These are phyloP conservation scores for Dentipellis fragilis DNA, from an alignment of 768 basidiomycete genomes.

Conservation along the genomic window DNA sequence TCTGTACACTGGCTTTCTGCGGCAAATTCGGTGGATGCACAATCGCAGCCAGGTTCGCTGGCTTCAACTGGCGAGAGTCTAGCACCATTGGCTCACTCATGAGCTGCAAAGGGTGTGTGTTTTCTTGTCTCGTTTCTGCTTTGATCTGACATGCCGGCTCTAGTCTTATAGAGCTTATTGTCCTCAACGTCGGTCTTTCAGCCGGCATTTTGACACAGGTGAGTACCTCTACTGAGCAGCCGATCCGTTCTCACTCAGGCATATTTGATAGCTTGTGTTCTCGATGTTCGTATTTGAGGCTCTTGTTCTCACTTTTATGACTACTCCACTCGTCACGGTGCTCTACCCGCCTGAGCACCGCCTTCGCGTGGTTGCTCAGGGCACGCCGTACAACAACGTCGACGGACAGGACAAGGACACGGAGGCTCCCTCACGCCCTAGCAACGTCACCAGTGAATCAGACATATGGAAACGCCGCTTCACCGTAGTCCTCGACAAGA, in stretches of 20 bases:
- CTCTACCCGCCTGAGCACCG: conserved; percentile 62
- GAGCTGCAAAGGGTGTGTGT: conserved; percentile 82
- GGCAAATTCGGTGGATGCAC: conserved; percentile 89
- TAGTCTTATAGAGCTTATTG: conserved; percentile 87
- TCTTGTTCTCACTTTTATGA: conserved; percentile 74
- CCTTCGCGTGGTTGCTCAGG: conserved; percentile 34
- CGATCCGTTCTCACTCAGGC: background rate
- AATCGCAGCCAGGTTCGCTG: conserved; percentile 51
- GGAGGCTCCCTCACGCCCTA: background rate
- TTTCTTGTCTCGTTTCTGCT: background rate
- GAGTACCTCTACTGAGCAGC: conserved; percentile 2
- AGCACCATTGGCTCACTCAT: conserved; percentile 84
- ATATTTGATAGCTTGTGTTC: conserved; percentile 48
- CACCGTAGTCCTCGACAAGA: conserved; percentile 79
- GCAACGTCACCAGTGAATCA: background rate
- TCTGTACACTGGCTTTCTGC: conserved; percentile 65
- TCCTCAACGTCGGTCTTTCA: conserved; percentile 85
- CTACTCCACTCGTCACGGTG: conserved; percentile 60
- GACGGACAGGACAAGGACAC: background rate
- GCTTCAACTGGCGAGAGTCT: conserved; percentile 74
- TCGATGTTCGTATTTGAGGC: conserved; percentile 94
- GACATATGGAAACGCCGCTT: conserved; percentile 49
- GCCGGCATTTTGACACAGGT: conserved; percentile 67
- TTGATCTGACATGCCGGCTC: background rate
- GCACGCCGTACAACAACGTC: conserved; percentile 38